Percentiles rank a stretch among this genome's conserved stretches.
Conservation (phyloP, 202 grass and related monocot genomes). For the Carex sylvatica region DNA sequence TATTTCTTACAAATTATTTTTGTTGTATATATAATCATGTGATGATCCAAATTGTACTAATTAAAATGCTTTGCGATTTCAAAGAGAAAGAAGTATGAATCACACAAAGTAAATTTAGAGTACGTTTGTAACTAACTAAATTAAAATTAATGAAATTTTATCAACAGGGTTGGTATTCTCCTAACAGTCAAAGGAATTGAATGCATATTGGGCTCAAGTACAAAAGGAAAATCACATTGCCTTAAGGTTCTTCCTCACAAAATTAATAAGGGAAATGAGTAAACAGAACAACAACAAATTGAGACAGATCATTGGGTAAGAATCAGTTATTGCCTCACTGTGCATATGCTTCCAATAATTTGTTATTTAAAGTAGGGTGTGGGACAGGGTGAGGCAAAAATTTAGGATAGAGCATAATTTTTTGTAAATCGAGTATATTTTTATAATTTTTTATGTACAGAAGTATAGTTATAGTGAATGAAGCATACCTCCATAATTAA, state of each 20-base stretch:
- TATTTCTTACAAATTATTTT: neutral
- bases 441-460: no score
- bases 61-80: neutral
- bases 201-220: neutral
- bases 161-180: neutral
- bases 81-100: neutral
- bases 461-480: no score
- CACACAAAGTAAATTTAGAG: neutral
- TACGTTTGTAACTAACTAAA: neutral
- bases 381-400: no score
- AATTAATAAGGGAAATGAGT: neutral
- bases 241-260: neutral
- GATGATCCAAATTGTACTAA: neutral
- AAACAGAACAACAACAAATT: neutral
- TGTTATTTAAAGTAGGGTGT: neutral
- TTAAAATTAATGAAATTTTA: neutral
- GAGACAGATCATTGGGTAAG: neutral
- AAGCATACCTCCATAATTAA: no score
- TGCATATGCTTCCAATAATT: neutral
- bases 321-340: neutral
- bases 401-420: no score
- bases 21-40: neutral
- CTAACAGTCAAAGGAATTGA: neutral
- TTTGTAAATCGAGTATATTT: no score
- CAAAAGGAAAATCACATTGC: neutral